Percentiles rank a stretch among this genome's conserved stretches.
Conservation (phyloP, 2,329 filamentous ascomycete genomes). For the Mycosphaerella arachidis region DNA sequence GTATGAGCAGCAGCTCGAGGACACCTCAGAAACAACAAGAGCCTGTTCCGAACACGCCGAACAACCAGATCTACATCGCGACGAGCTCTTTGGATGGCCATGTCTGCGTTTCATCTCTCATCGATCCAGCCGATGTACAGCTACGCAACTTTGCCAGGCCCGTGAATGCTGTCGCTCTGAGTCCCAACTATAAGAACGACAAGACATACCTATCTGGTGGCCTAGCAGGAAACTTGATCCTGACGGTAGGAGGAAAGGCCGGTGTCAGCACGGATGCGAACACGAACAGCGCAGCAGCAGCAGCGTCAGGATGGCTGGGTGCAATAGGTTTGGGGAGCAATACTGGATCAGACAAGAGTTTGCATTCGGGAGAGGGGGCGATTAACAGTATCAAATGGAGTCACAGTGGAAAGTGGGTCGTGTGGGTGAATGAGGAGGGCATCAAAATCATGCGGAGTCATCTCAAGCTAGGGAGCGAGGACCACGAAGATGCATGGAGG, state of each 20-base stretch:
- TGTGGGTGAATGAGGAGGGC: slow-evolving; percentile 93
- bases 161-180: slow-evolving; percentile 87
- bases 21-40: slow-evolving; percentile 42
- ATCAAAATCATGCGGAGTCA: slow-evolving; percentile 97
- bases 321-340: slow-evolving; percentile 72
- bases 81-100: slow-evolving; percentile 95
- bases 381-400: slow-evolving; percentile 96
- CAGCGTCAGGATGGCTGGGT: slow-evolving; percentile 79
- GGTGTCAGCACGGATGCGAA: slow-evolving; percentile 80
- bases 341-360: slow-evolving; percentile 75
- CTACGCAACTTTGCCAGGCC: slow-evolving; percentile 90
- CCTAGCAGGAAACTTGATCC: slow-evolving; percentile 76
- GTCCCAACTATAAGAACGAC: slow-evolving; percentile 88
- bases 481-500: slow-evolving; percentile 86
- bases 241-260: slow-evolving; percentile 74
- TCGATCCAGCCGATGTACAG: slow-evolving; percentile 85
- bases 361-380: slow-evolving; percentile 87
- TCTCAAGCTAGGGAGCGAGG: slow-evolving; percentile 68
- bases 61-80: slow-evolving; percentile 88
- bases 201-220: slow-evolving; percentile 87
- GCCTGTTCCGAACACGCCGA: slow-evolving; percentile 66
- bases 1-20: slow-evolving; percentile 9
- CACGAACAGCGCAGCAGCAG: slow-evolving; percentile 77
- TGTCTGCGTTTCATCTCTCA: slow-evolving; percentile 81
- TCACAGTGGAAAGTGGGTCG: slow-evolving; percentile 82